phyloP scores from a whole-genome alignment of 768 basidiomycete species.

The Psilocybe tampanensis region DNA sequence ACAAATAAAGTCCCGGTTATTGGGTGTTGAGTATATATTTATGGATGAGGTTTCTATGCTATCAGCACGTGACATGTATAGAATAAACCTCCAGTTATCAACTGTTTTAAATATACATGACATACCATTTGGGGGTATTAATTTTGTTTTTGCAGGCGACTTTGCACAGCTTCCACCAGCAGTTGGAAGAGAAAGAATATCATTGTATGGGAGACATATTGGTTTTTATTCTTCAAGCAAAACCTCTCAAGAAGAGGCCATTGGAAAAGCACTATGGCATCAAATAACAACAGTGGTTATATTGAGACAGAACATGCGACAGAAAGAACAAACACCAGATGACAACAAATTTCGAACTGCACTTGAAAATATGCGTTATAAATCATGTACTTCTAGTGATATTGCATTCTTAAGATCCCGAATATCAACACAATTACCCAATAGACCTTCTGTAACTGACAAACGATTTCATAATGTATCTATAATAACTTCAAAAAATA shows the following conservation, averaged over 20 bases:
- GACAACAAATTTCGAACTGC: constrained; percentile 30
- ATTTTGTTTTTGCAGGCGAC: constrained; percentile 46
- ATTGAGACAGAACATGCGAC: constrained; percentile 37
- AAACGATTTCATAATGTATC: constrained; percentile 32
- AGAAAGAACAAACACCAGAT: constrained; percentile 17
- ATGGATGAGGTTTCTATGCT: constrained; percentile 48
- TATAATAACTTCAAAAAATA: constrained; percentile 40
- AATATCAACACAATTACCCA: constrained; percentile 17
- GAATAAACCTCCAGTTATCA: constrained; percentile 25
- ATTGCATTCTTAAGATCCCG: constrained; percentile 32
- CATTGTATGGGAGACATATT: constrained; percentile 12
- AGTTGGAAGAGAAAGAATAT: constrained; percentile 17
- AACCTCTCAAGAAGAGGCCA: constrained; percentile 19
- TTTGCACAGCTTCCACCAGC: constrained; percentile 45
- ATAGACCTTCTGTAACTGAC: constrained; percentile 12
- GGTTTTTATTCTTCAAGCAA: background rate
- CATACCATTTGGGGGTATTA: constrained; percentile 35
- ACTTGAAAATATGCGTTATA: constrained; percentile 41
- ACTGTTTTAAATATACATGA: constrained; percentile 16
- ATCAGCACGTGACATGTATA: constrained; percentile 27
- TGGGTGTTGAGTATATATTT: constrained; percentile 39
- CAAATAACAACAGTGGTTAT: constrained; percentile 35
- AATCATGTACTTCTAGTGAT: constrained; percentile 39
- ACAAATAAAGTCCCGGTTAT: too few species aligned
- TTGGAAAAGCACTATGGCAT: constrained; percentile 36